Conservation (phyloP, 1,139 yeast genomes). For the Pichia sp. region DNA sequence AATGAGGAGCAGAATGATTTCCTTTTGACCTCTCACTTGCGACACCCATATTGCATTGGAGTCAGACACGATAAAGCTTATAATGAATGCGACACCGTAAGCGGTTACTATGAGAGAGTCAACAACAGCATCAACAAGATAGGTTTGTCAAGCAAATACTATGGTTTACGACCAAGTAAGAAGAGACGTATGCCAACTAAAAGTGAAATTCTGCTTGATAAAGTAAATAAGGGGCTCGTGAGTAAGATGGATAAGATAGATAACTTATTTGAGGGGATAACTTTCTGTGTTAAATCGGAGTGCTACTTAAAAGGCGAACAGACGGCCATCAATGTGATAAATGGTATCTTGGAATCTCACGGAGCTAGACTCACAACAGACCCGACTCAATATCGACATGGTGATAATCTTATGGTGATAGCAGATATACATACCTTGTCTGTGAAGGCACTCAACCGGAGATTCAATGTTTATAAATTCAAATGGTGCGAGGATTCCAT, state of each 20-base stretch:
- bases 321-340: constrained; percentile 29
- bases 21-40: constrained; percentile 62
- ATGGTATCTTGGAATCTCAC: constrained; percentile 34
- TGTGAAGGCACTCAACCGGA: constrained; percentile 35
- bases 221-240: constrained; percentile 12
- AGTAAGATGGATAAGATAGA: constrained; percentile 8
- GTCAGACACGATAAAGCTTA: constrained; percentile 65
- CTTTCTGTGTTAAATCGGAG: constrained; percentile 30
- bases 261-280: constrained; percentile 28
- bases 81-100: constrained; percentile 48
- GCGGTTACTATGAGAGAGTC: constrained; percentile 35
- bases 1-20: constrained; percentile 34
- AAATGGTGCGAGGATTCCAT: constrained; percentile 70
- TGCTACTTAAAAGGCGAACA: constrained; percentile 24
- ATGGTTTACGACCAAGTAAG: constrained; percentile 2
- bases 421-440: constrained; percentile 45
- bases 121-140: no score
- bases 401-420: constrained; percentile 29
- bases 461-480: constrained; percentile 58
- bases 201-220: constrained; percentile 13
- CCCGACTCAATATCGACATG: constrained; percentile 14
- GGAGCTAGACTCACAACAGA: constrained; percentile 39
- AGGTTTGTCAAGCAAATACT: no score
- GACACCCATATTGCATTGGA: constrained; percentile 66
- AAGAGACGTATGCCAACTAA: constrained; percentile 14